Conservation (phyloP, 2,329 filamentous ascomycete species). For the Lojkania enalia region DNA sequence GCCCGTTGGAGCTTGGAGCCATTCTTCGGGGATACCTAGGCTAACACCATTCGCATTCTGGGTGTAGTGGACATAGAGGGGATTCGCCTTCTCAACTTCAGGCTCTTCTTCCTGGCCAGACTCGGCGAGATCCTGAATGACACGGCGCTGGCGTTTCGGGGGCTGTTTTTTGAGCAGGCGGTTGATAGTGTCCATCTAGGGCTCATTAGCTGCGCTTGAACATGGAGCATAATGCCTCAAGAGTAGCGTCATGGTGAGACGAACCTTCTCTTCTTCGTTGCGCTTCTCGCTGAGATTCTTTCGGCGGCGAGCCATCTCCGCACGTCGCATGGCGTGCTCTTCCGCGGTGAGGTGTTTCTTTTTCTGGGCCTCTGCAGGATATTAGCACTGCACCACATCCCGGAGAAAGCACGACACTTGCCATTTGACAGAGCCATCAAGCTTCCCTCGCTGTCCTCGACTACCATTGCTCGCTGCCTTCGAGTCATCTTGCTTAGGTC, state of each 20-base stretch:
- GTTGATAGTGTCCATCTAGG: slow-evolving; percentile 86
- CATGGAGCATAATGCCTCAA: neutral
- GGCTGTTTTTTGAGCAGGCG: slow-evolving; percentile 85
- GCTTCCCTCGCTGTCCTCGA: slow-evolving; percentile 55
- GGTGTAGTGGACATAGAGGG: slow-evolving; percentile 71
- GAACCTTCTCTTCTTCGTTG: slow-evolving; percentile 76
- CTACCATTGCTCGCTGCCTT: slow-evolving; percentile 63
- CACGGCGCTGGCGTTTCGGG: slow-evolving; percentile 64
- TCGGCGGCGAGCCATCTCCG: slow-evolving; percentile 72
- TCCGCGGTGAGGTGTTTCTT: slow-evolving; percentile 74
- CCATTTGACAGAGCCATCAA: slow-evolving; percentile 60
- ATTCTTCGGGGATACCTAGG: slow-evolving; percentile 69
- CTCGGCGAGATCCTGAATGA: slow-evolving; percentile 51
- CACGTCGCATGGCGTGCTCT: slow-evolving; percentile 71
- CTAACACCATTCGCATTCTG: slow-evolving; percentile 64
- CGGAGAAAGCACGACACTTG: slow-evolving; percentile 28
- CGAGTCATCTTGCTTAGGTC: slow-evolving; percentile 70
- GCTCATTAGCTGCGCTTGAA: slow-evolving; percentile 22
- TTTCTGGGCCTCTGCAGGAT: slow-evolving; percentile 63
- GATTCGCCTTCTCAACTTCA: slow-evolving; percentile 55
- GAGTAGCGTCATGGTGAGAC: slow-evolving; percentile 8
- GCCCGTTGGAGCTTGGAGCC: slow-evolving; percentile 66
- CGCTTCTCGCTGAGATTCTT: slow-evolving; percentile 77
- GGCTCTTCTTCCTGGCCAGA: slow-evolving; percentile 55
- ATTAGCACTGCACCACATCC: slow-evolving; percentile 17